Evolutionary conservation across 73 alveolate species (phyloP), one percentile per base, ranked within the genome.

Genomic region (Tetrahymena thermophila): DNA sequence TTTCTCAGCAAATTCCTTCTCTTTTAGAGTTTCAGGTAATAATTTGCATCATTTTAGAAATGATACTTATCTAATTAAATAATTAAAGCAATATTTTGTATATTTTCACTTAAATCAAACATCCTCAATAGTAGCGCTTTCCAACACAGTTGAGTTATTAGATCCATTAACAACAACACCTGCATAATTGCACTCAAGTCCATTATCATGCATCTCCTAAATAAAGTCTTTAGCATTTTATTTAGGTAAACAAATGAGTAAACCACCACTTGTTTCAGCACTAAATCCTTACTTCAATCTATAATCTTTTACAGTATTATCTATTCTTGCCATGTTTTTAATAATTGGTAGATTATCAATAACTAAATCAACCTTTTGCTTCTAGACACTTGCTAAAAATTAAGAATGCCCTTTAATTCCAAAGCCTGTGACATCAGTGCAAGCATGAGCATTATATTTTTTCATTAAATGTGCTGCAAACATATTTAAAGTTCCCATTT

Each of bases 351-450:
- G 93, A 28, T 97, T 93, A 89, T 97, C 96, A 84, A 98, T 96
- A 37, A 94, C 97, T 38, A 98, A 83, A 89, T 98, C 97, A 0
- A 98, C 96, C 28, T 94, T 96, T 37, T 95, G 31, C 10, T 94
- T 85, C 95, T 97, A 96, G 5, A 98, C 99, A 42, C 97, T 93
- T 19, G 99, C 99, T 16, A 99, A 98, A 96, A 99, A 99, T 57
- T 96, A 43, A 43, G 99, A 98, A 97, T 99, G 99, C 7, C 99
- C 99, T 56, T 97, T 94, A 35, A 99, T 94, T 43, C 99, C 99
- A 97, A 99, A 99, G 34, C 99, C 99, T 11, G 99, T 99, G 16
- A 99, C 98, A 97, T 99, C 99, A 28, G 99, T 99, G 71, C 99
- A 98, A 19, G 99, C 99, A 85, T 98, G 98, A 34, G 98, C 97